Evolutionary conservation across 2,329 filamentous ascomycete species (phyloP), one percentile per base, ranked within the genome.

Genomic region (Colletotrichum musae): DNA sequence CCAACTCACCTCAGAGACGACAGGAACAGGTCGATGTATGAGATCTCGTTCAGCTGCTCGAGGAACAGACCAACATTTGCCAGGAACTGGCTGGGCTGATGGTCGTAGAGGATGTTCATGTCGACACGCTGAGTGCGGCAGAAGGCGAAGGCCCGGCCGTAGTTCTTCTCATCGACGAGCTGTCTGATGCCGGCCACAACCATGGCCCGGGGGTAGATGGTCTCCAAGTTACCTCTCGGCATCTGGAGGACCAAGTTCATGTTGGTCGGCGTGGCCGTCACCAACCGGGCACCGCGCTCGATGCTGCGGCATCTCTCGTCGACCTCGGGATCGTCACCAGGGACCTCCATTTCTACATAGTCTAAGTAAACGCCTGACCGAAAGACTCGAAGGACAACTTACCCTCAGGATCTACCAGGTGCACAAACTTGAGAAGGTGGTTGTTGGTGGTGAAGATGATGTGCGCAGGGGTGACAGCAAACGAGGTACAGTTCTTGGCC

Each of bases 51-150:
- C 48, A 99, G 86, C 78, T 99, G 95, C 18, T 94, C 90, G 39
- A 98, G 85, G 75, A 99, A 97, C 0, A 93, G 80, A 0, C 86
- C 85, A 12, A 97, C 88, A 72, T 91, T 93, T 4, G 87, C 83
- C 78, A 98, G 86, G 77, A 99, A 98, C 73, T 97, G 93, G 45
- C 91, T 86, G 0, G 95, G 94, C n/a, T 91, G 90, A 80, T 98
- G 94, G 76, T 99, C 96, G 76, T 97, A 95, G 2, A 99, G 84
- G 70, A 99, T 95, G 76, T 99, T 99, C 92, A 98, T 95, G 76
- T 99, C 96, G 1, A 99, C 96, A 73, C 97, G 90, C 78, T 99
- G 97, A 24, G 91, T 95, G 58, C 96, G 91, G 78, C 96, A 98
- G 71, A 94, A 92, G 24, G 93, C 84, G 77, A 98, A 99, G 0